Percentiles rank a stretch among this genome's conserved stretches.
Evolutionary conservation across 2,329 filamentous ascomycete species (phyloP).

Genomic region (Penicillium sp.): DNA sequence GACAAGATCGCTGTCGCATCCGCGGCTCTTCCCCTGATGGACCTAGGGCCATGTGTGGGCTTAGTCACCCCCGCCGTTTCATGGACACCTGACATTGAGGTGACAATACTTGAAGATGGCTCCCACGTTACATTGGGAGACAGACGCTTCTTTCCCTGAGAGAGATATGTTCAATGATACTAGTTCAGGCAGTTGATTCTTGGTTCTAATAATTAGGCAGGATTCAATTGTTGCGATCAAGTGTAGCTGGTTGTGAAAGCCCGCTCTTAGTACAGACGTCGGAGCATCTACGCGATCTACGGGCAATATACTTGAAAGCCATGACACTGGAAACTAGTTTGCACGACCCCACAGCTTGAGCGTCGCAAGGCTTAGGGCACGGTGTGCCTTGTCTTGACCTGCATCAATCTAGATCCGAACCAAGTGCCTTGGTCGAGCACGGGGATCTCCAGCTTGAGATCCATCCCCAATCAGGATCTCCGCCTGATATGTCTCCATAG

Average conservation of each 20-base stretch:
- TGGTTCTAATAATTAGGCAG: too few species aligned
- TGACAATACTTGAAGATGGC: background rate
- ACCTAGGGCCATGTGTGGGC: slow-evolving; percentile 21
- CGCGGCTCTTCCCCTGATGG: slow-evolving; percentile 22
- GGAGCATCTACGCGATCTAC: background rate
- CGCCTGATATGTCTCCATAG: background rate
- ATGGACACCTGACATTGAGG: background rate
- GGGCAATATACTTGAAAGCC: too few species aligned
- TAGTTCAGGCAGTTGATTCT: too few species aligned
- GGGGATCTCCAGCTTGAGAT: background rate
- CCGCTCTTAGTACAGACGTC: background rate
- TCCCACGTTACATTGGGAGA: background rate
- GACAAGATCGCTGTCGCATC: slow-evolving; percentile 13
- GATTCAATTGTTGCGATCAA: too few species aligned
- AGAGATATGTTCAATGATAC: too few species aligned
- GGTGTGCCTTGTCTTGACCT: slow-evolving; percentile 6
- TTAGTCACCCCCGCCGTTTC: slow-evolving; percentile 20
- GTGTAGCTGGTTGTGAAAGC: background rate
- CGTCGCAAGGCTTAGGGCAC: background rate
- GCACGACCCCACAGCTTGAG: background rate
- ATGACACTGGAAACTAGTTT: background rate
- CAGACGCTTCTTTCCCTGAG: background rate
- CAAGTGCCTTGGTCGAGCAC: background rate
- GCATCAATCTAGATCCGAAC: background rate
- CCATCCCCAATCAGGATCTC: background rate